These are phyloP conservation scores for Camellia oleifera DNA, from an alignment of 179 eudicot genomes.

Conservation along the genomic window DNA sequence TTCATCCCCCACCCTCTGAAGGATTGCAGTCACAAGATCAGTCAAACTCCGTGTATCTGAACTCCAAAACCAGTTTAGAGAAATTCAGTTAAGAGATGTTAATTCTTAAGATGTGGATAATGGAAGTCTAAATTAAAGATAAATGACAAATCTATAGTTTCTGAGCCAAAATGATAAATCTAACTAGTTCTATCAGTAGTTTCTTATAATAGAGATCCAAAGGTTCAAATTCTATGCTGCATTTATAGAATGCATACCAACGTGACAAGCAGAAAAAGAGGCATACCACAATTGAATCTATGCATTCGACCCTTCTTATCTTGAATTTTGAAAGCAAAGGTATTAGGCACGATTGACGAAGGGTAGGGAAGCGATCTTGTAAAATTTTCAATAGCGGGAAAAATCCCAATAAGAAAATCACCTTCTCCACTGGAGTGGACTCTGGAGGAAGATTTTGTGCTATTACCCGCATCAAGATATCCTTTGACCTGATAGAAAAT, in stretches of 20 bases:
- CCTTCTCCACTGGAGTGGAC: constrained; percentile 88
- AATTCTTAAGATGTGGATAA: background rate
- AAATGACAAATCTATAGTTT: background rate
- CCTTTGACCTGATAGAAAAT: constrained; percentile 69
- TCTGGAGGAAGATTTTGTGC: constrained; percentile 75
- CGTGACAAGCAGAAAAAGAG: no score
- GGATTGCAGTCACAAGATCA: constrained; percentile 82
- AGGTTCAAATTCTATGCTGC: no score
- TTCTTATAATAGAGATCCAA: no score
- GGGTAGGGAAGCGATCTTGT: constrained; percentile 34
- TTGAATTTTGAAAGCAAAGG: constrained; percentile 83
- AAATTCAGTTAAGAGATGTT: background rate
- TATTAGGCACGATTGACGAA: constrained; percentile 41
- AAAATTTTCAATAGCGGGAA: background rate
- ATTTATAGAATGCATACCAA: no score
- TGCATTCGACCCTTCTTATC: constrained; percentile 91
- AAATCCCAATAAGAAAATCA: constrained; percentile 18
- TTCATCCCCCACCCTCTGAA: constrained; percentile 90
- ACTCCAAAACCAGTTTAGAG: constrained; percentile 8
- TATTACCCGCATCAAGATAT: constrained; percentile 83
- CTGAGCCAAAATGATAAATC: background rate
- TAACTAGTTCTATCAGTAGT: no score
- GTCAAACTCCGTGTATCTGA: constrained; percentile 77
- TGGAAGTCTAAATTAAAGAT: background rate
- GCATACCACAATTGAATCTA: constrained; percentile 68